These are phyloP conservation scores for Pseudognaphalium luteoalbum DNA, from an alignment of 129 eudicot genomes.

Conservation along the genomic window DNA sequence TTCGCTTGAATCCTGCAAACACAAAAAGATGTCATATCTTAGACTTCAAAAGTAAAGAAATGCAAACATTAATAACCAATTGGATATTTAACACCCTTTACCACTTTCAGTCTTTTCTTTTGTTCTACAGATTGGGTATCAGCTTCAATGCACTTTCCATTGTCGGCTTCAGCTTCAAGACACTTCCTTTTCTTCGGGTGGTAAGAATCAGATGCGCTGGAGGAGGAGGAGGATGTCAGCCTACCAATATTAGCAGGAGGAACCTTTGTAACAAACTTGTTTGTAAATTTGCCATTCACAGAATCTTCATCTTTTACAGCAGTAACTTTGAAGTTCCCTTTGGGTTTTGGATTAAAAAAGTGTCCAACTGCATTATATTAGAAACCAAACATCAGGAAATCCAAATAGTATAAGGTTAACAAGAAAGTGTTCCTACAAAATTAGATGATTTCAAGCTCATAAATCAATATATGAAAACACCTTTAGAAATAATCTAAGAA, in stretches of 20 bases:
- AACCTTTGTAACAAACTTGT: constrained; percentile 10
- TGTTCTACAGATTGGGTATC: constrained; percentile 13
- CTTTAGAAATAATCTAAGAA: neutral
- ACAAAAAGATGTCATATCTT: constrained; percentile 14
- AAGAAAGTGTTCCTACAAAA: too few species aligned
- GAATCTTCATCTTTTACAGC: constrained; percentile 14
- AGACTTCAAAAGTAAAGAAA: neutral
- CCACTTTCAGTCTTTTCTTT: constrained; percentile 38
- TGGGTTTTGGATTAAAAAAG: constrained; percentile 39
- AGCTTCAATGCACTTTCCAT: constrained; percentile 13
- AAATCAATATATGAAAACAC: neutral
- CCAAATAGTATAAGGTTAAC: neutral
- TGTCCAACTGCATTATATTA: constrained; percentile 44
- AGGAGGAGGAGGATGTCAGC: constrained; percentile 1
- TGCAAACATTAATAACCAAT: neutral
- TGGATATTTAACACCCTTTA: constrained; percentile 17
- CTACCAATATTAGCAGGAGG: constrained; percentile 10
- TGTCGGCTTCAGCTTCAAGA: constrained; percentile 19
- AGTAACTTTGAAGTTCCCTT: constrained; percentile 16
- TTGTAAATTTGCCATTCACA: constrained; percentile 1
- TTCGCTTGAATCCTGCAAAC: constrained; percentile 52
- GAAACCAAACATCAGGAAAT: constrained; percentile 1
- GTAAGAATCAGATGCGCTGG: constrained; percentile 16
- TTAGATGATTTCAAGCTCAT: too few species aligned
- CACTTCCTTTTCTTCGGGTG: constrained; percentile 50